Evolutionary conservation across 495 filamentous ascomycete species (phyloP).

Genomic region (Neurospora sp.): DNA sequence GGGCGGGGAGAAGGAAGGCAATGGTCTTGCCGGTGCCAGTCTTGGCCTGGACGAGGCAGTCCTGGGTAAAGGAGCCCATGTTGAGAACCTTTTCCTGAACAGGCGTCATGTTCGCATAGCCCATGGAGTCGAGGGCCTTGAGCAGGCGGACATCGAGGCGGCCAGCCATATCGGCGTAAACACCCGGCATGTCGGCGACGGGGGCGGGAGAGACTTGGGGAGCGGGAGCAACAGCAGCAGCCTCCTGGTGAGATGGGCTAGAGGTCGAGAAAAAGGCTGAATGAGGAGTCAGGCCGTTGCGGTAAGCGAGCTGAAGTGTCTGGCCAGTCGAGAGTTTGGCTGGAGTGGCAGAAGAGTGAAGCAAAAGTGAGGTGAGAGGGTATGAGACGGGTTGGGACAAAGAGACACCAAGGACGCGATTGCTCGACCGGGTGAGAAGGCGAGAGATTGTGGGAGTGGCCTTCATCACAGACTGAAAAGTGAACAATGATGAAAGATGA

Average conservation of each 20-base stretch:
- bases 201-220: not conserved
- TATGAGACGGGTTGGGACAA: not conserved
- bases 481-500: not conserved
- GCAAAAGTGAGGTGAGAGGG: not conserved
- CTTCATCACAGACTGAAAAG: not conserved
- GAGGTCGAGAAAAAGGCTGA: slow-evolving; percentile 1
- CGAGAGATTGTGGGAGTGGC: not conserved
- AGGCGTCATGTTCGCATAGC: slow-evolving; percentile 67
- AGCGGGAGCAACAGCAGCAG: not conserved
- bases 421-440: not conserved
- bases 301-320: not conserved
- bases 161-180: slow-evolving; percentile 13
- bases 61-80: slow-evolving; percentile 53
- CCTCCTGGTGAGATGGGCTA: slow-evolving; percentile 3
- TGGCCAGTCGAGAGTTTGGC: not conserved
- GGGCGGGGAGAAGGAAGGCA: slow-evolving; percentile 71
- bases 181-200: not conserved
- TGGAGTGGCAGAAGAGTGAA: not conserved
- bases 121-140: slow-evolving; percentile 54
- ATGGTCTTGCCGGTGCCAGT: slow-evolving; percentile 96
- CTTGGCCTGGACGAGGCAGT: slow-evolving; percentile 71
- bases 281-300: slow-evolving; percentile 4
- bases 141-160: slow-evolving; percentile 45
- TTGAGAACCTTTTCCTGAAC: slow-evolving; percentile 70
- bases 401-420: not conserved